Percentiles rank a stretch among this genome's conserved stretches.
Evolutionary conservation across 2,329 filamentous ascomycete genomes (phyloP).

Genomic region (Fonsecaea pugnacius): DNA sequence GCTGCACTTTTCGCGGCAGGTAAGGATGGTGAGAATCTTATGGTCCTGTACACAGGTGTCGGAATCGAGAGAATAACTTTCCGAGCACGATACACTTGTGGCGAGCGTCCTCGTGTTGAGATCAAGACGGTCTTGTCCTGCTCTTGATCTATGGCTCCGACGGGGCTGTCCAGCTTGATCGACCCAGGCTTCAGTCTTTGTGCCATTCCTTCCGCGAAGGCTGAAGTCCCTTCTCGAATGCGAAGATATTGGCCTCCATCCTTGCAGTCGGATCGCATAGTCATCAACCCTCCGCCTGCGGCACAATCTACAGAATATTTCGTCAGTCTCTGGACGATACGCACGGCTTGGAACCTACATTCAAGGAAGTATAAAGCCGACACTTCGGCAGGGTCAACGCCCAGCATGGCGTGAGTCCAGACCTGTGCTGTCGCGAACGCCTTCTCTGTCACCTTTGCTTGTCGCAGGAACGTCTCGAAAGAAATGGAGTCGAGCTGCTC

Average conservation of each 20-base stretch:
- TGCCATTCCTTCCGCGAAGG: conserved; percentile 47
- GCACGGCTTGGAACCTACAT: conserved; percentile 37
- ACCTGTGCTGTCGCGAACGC: conserved; percentile 45
- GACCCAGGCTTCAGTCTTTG: conserved; percentile 40
- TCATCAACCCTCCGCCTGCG: conserved; percentile 56
- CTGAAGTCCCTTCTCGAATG: conserved; percentile 54
- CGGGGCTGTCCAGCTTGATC: conserved; percentile 40
- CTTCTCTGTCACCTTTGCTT: conserved; percentile 37
- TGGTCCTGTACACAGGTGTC: conserved; percentile 51
- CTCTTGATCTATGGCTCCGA: conserved; percentile 41
- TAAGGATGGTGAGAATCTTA: conserved; percentile 56
- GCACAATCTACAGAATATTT: conserved; percentile 48
- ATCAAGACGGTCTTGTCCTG: conserved; percentile 34
- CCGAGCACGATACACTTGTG: conserved; percentile 43
- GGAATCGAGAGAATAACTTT: conserved; percentile 58
- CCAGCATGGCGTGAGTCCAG: conserved; percentile 52
- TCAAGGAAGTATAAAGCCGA: conserved; percentile 60
- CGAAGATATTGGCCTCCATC: conserved; percentile 60
- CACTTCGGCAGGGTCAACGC: conserved; percentile 55
- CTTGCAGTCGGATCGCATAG: conserved; percentile 59
- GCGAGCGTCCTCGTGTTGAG: conserved; percentile 12
- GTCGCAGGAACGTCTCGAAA: conserved; percentile 46
- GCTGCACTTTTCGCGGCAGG: conserved; percentile 48
- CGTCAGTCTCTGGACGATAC: background rate
- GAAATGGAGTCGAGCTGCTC: conserved; percentile 44